Base-by-base conservation (phyloP, 495 filamentous ascomycete species). In the Penicillium macrosclerotiorum region DNA sequence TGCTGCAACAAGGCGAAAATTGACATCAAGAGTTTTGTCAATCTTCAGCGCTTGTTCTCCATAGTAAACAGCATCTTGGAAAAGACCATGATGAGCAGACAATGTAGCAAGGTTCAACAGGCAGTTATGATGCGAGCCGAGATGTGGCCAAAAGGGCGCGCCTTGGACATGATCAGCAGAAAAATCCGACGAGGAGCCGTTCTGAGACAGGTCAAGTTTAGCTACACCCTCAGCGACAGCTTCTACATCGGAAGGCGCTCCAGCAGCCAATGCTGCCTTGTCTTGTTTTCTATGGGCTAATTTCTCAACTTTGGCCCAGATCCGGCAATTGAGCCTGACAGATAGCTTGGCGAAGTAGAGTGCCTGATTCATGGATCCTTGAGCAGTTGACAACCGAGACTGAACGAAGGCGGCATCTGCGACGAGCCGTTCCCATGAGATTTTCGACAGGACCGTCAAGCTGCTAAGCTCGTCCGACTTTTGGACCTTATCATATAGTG, bases 11-110 rank as follows among this genome's bases (percentile, higher is more conserved):
- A 76, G 54, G 29, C 84, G 79, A 13, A 78, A 69, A 51, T 79
- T 75, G 3, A 89, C 83, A 26, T 77, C 69, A 7, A 84, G 78
- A 9, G 83, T 80, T 32, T 79, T 74, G 37, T 87, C 89, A 47
- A 95, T 80, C 60, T 87, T 89, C 38, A 86, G 70, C 1, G 89
- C 89, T 57, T 95, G 84, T 50, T 96, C 85, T 5, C 84, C 79
- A 54, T 95, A 95, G 64, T 90, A 93, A n/a, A 92, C 71, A 5
- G 91, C 86, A 60, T 97, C 94, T 38, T 86, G 83, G 52, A 90
- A 87, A 62, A 96, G 77, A 34, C 94, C 92, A 55, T 90, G 78
- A 42, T 91, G 82, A 3, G 88, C 80, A 45, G 87, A 95, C 12
- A 94, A 64, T 16, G 72, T 74, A 3, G 90, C 88, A 4, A 95